A percentile compares a stretch with the other conserved stretches of the same genome.
phyloP scores from a whole-genome alignment of 495 filamentous ascomycete species.

The Penicillium tannophilum region DNA sequence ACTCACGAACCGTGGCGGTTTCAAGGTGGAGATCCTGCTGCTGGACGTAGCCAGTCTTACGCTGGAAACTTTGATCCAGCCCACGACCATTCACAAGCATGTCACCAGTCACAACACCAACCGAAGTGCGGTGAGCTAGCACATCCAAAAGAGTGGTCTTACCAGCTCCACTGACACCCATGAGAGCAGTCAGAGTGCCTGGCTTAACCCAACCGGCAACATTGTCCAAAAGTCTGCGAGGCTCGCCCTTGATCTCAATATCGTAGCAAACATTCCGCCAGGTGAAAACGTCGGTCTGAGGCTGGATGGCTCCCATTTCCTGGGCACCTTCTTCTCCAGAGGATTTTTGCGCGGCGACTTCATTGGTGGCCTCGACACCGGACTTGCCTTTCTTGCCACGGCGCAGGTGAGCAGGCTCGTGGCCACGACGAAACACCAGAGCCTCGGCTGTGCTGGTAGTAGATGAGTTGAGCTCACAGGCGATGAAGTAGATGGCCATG shows the following conservation, averaged over 20 bases:
- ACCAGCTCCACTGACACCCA: constrained; percentile 60
- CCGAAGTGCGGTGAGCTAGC: constrained; percentile 46
- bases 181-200: constrained; percentile 66
- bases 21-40: constrained; percentile 89
- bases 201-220: constrained; percentile 69
- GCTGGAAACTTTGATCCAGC: constrained; percentile 76
- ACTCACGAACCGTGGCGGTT: constrained; percentile 77
- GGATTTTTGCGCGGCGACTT: background rate
- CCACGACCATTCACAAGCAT: constrained; percentile 54
- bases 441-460: constrained; percentile 6
- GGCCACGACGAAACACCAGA: constrained; percentile 10
- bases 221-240: constrained; percentile 59
- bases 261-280: constrained; percentile 75
- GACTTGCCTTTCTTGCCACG: background rate
- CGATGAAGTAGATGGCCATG: constrained; percentile 15
- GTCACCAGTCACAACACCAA: constrained; percentile 52
- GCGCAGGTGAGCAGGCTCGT: constrained; percentile 25
- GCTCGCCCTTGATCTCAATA: constrained; percentile 61
- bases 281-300: constrained; percentile 64
- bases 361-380: background rate
- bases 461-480: constrained; percentile 7
- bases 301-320: constrained; percentile 35
- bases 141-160: constrained; percentile 58
- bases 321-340: background rate
- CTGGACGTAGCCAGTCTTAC: constrained; percentile 91